Base-by-base conservation (phyloP, 2,329 filamentous ascomycete species). In the Fusarium piperis region DNA sequence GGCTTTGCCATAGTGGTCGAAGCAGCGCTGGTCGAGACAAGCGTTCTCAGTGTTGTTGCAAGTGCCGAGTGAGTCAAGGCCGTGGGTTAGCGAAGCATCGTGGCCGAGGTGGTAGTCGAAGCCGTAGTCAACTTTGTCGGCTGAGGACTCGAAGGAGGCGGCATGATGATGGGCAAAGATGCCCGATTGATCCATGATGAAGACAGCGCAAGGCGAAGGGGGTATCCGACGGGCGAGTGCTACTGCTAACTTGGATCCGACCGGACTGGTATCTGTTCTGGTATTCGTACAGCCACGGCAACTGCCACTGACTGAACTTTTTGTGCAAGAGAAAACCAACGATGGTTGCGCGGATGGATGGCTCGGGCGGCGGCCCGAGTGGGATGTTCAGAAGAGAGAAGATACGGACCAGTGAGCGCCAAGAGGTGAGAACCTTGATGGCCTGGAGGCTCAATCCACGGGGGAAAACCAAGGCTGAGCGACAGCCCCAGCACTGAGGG, bases 21-120 rank as follows among this genome's bases (percentile, higher is more conserved):
- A 74, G 53, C 74, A 76, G 28, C 74, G 74, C 55, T 76, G 74
- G 18, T 78, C 78, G 28, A 81, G 74, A 67, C 79, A 81, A 28
- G 77, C 76, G 55, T 74, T 74, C 55, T 81, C 79, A 36, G 78
- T 76, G 56, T 81, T 79, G 52, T 76, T 68, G 64, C 77, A 77
- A 13, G 70, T 73, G 7, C 74, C 74, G 30, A 78, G 75, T 11
- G 73, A 63, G 38, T 75, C 76, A 13, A 80, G 65, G 16, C 71
- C 76, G 16, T 76, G 68, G 16, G 74, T 73, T 32, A 79, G 41
- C 16, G 71, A 71, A 26, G 72, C 64, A 35, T 77, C 74, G 44
- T 74, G 55, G 23, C 71, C 64, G 55, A 79, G 71, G 23, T 80
- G 64, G 20, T 70, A 68, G 39, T 78, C 74, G 48, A 80, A 78